phyloP scores from a whole-genome alignment of 306 rosid genomes.

The Fragaria vesca region DNA sequence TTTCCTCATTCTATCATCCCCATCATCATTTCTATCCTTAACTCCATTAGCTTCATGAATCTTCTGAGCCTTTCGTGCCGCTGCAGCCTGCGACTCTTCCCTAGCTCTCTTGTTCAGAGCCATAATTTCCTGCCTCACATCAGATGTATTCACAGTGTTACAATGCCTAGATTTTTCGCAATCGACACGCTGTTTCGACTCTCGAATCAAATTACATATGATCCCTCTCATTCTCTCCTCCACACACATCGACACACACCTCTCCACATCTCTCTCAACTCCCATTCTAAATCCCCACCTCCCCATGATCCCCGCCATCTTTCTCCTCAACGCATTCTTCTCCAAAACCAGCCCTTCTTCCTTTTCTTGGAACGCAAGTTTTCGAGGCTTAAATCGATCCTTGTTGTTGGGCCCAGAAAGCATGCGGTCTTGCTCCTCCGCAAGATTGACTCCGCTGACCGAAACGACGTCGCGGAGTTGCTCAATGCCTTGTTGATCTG shows the following conservation, averaged over 20 bases:
- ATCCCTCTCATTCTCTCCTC: slow-evolving; percentile 89
- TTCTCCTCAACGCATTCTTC: slow-evolving; percentile 69
- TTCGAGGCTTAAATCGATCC: slow-evolving; percentile 68
- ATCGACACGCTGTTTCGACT: slow-evolving; percentile 83
- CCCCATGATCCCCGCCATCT: slow-evolving; percentile 68
- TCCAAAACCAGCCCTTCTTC: slow-evolving; percentile 76
- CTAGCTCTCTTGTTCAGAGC: slow-evolving; percentile 58
- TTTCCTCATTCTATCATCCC: slow-evolving; percentile 70
- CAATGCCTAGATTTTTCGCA: slow-evolving; percentile 68
- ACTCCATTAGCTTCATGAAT: slow-evolving; percentile 59
- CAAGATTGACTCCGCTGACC: slow-evolving; percentile 87
- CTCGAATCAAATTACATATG: slow-evolving; percentile 64
- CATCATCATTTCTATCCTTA: slow-evolving; percentile 55
- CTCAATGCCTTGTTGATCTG: slow-evolving; percentile 51
- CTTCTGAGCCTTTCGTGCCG: slow-evolving; percentile 38
- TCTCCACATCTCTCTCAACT: slow-evolving; percentile 59
- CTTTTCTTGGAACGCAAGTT: slow-evolving; percentile 42
- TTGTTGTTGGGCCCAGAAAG: slow-evolving; percentile 72
- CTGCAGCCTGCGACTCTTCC: slow-evolving; percentile 55
- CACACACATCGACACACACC: slow-evolving; percentile 85
- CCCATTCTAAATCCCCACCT: slow-evolving; percentile 63
- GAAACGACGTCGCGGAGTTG: slow-evolving; percentile 87
- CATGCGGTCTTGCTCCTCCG: slow-evolving; percentile 91
- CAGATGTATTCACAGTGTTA: slow-evolving; percentile 53
- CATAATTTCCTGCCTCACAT: slow-evolving; percentile 66